Conservation (phyloP, 1,139 yeast species). For the Yamadazyma songkhlaensis region DNA sequence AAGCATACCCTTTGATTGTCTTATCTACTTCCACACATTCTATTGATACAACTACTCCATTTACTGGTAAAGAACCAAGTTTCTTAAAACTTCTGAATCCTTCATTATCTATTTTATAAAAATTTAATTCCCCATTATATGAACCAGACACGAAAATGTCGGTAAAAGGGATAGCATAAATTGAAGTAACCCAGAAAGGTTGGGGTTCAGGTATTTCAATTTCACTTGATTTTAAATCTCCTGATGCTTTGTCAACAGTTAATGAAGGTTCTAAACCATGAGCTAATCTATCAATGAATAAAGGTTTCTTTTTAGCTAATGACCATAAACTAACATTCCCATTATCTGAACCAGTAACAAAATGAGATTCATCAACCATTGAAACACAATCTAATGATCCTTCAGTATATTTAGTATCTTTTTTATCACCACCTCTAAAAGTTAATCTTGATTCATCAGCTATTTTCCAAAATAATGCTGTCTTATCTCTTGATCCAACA, state of each 20-base stretch:
- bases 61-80: slow-evolving; percentile 56
- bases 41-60: slow-evolving; percentile 72
- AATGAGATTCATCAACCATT: slow-evolving; percentile 90
- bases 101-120: slow-evolving; percentile 70
- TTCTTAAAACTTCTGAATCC: slow-evolving; percentile 58
- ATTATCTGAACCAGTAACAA: slow-evolving; percentile 92
- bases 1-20: slow-evolving; percentile 57
- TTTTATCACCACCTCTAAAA: slow-evolving; percentile 83
- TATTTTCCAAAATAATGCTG: slow-evolving; percentile 95
- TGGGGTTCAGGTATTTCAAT: slow-evolving; percentile 62
- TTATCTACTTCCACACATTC: slow-evolving; percentile 58
- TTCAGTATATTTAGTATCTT: slow-evolving; percentile 47
- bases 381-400: slow-evolving; percentile 90
- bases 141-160: slow-evolving; percentile 88
- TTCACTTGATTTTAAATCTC: slow-evolving; percentile 51
- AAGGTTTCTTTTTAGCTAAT: slow-evolving; percentile 82
- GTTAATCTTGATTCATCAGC: slow-evolving; percentile 92
- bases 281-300: slow-evolving; percentile 61
- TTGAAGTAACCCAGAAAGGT: slow-evolving; percentile 84
- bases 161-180: slow-evolving; percentile 85
- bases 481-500: slow-evolving; percentile 91
- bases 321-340: slow-evolving; percentile 91
- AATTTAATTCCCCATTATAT: slow-evolving; percentile 69
- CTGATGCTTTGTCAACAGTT: slow-evolving; percentile 56
- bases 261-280: slow-evolving; percentile 72